Conservation (phyloP, 2,329 filamentous ascomycete species). For the Coniella lustricola region DNA sequence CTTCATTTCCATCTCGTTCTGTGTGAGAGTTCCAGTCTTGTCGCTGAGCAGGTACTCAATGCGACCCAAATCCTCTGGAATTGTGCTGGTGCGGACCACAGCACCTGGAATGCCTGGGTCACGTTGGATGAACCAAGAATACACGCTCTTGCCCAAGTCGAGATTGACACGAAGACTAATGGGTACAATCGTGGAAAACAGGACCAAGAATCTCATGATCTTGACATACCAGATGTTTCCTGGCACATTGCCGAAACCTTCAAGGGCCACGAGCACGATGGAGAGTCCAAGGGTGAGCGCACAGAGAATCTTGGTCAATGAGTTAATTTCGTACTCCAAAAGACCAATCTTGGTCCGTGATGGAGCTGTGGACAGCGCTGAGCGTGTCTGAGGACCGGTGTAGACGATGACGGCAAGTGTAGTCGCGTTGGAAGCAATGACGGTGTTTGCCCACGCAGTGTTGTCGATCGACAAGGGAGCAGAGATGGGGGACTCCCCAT, state of each 20-base stretch:
- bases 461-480: conserved; percentile 87
- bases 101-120: conserved; percentile 87
- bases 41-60: conserved; percentile 96
- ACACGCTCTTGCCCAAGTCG: conserved; percentile 94
- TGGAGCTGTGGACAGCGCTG: conserved; percentile 83
- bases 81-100: conserved; percentile 92
- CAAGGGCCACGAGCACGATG: conserved; percentile 77
- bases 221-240: conserved; percentile 84
- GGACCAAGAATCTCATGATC: conserved; percentile 93
- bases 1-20: conserved; percentile 98
- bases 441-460: conserved; percentile 96
- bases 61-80: conserved; percentile 89
- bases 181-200: conserved; percentile 98
- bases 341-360: conserved; percentile 92
- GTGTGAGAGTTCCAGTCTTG: conserved; percentile 95
- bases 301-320: conserved; percentile 91
- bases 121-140: conserved; percentile 89
- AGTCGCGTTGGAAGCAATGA: conserved; percentile 85
- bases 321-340: conserved; percentile 94
- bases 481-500: conserved; percentile 41
- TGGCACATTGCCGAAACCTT: conserved; percentile 66
- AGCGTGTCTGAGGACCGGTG: conserved; percentile 88
- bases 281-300: conserved; percentile 80
- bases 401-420: conserved; percentile 90
- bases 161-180: conserved; percentile 95